Evolutionary conservation across 2,329 filamentous ascomycete genomes (phyloP), one percentile per base, ranked within the genome.

Genomic region (Aspergillus tubingensis): DNA sequence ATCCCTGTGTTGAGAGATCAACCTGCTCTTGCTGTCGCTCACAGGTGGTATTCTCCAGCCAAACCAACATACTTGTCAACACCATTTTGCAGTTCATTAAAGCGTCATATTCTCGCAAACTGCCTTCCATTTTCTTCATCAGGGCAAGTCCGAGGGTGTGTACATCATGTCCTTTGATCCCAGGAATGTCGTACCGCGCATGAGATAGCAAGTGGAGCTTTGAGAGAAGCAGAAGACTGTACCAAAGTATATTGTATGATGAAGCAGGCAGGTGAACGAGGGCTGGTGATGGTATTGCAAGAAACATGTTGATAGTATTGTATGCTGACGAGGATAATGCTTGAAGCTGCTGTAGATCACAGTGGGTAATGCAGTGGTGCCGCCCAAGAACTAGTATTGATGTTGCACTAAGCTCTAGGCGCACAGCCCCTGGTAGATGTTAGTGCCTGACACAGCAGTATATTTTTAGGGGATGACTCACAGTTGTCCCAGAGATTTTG

Each of bases 201-300:
- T 49, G 52, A 2, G 13, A 55, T 23, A 59, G 36, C 36, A 59
- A 23, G 47, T 52, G 51, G 3, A 59, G 44, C 58, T 51, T 59
- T 5, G 51, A 59, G n/a, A 59, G 39, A 19, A 58, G 47, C 13
- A 57, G 38, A 23, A 54, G 57, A 32, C 57, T 43, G 50, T 59
- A 54, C 50, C 57, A 54, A 17, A 59, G 36, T 19, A 41, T 43
- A 36, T 39, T 54, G 50, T 54, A 54, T 36, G 23, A 30, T n/a
- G 47, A n/a, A 17, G 23, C 25, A 5, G 47, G 47, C 8, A 49
- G 25, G 39, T 54, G 50, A 27, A 50, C 57, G 30, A 48, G 25
- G 7, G 15, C 13, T 48, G 41, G 39, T 17, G 19, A 23, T 21
- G 57, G 15, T 10, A 59, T 23, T 30, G 55, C 36, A 4, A 58